These are phyloP conservation scores for Trichoderma citrinoviride DNA, from an alignment of 2,329 filamentous ascomycete genomes.

Conservation along the genomic window DNA sequence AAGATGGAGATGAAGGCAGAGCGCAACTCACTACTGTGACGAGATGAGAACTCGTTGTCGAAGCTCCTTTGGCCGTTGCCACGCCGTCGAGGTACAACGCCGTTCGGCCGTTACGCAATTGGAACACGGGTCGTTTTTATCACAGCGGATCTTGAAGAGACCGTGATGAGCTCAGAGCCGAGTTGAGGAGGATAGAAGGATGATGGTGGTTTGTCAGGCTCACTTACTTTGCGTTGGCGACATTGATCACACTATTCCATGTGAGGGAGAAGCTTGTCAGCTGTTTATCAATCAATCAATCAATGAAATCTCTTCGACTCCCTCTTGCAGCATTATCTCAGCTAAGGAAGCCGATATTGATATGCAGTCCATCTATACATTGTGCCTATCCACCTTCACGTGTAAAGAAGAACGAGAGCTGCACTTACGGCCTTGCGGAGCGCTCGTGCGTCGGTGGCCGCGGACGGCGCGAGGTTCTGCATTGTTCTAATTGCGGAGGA, in stretches of 20 bases:
- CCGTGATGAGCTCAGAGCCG: neutral
- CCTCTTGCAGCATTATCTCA: neutral
- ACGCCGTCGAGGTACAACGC: conserved; percentile 52
- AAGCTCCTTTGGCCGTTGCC: conserved; percentile 54
- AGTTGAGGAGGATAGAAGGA: neutral
- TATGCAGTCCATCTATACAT: neutral
- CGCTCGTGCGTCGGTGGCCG: conserved; percentile 38
- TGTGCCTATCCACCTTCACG: neutral
- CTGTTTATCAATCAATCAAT: neutral
- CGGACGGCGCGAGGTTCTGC: conserved; percentile 27
- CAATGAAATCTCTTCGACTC: neutral
- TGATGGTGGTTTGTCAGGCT: neutral
- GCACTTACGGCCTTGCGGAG: conserved; percentile 39
- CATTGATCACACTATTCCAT: conserved; percentile 46
- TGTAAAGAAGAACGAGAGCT: neutral
- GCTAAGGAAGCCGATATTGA: neutral
- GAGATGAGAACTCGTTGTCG: conserved; percentile 58
- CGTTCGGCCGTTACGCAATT: conserved; percentile 55
- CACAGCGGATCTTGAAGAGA: conserved; percentile 52
- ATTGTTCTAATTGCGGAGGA: neutral
- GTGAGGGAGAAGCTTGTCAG: neutral
- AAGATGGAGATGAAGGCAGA: neutral
- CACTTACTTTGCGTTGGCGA: conserved; percentile 41
- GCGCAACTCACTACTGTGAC: conserved; percentile 55
- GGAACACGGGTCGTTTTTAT: conserved; percentile 57